These are phyloP conservation scores for Ceratocystiopsis sp. DNA, from an alignment of 2,329 filamentous ascomycete species.

Conservation along the genomic window DNA sequence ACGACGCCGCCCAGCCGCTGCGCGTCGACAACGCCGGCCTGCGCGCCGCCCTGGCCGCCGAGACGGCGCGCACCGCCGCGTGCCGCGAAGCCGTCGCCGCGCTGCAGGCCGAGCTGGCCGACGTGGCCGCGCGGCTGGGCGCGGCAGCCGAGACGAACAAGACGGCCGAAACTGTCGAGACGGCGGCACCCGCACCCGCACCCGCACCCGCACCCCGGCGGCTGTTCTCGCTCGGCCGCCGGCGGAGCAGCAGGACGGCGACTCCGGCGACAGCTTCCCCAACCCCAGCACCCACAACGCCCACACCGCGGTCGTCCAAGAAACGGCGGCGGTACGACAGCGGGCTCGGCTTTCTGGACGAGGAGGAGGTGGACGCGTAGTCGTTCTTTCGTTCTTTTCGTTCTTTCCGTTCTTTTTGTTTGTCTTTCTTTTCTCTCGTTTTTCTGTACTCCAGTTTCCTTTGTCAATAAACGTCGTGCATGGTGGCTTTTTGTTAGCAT, in stretches of 20 bases:
- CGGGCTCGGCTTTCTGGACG: constrained; percentile 36
- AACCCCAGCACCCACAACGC: not conserved
- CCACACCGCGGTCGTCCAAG: constrained; percentile 8
- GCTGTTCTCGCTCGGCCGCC: not conserved
- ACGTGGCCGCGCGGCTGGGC: constrained; percentile 14
- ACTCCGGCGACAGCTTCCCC: not conserved
- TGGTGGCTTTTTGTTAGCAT: too few species aligned
- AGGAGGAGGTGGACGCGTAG: constrained; percentile 20
- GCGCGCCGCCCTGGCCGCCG: constrained; percentile 18
- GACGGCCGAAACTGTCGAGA: not conserved
- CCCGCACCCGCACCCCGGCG: not conserved
- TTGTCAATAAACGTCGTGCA: too few species aligned
- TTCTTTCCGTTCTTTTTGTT: not conserved
- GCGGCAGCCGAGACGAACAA: too few species aligned
- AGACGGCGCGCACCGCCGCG: constrained; percentile 18
- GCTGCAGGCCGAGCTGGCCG: constrained; percentile 34
- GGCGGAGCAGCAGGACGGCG: not conserved
- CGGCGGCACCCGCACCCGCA: too few species aligned
- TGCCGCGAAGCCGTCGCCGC: constrained; percentile 25
- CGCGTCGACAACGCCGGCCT: constrained; percentile 28
- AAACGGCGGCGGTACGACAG: constrained; percentile 35
- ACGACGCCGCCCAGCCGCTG: constrained; percentile 27
- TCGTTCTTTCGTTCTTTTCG: not conserved
- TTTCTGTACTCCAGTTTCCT: not conserved
- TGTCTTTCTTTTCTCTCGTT: not conserved